phyloP scores from a whole-genome alignment of 2,329 filamentous ascomycete genomes.

The Monosporascus sp. region DNA sequence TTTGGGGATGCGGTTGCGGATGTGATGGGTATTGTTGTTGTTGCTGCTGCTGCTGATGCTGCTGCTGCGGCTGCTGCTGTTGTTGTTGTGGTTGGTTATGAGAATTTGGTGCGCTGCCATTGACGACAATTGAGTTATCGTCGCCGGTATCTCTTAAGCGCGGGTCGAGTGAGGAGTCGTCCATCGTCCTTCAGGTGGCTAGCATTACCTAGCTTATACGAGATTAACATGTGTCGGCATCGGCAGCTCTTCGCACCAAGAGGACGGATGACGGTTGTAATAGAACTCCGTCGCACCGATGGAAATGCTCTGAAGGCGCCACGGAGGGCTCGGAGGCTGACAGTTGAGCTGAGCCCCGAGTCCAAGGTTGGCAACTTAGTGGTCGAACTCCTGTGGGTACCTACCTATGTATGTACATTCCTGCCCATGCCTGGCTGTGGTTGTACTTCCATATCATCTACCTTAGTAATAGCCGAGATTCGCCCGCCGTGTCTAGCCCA shows the following conservation, averaged over 20 bases:
- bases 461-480: too few species aligned
- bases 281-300: background rate
- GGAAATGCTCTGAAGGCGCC: background rate
- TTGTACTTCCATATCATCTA: too few species aligned
- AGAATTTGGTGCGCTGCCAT: conserved; percentile 5
- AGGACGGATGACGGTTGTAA: background rate
- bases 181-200: background rate
- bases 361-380: too few species aligned
- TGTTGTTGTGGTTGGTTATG: conserved; percentile 7
- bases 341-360: too few species aligned
- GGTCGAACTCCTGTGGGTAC: too few species aligned
- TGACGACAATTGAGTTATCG: conserved; percentile 20
- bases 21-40: background rate
- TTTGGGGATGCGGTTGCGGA: background rate
- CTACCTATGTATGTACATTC: too few species aligned
- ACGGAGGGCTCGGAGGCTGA: too few species aligned
- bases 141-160: conserved; percentile 21
- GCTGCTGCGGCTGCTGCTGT: conserved; percentile 1
- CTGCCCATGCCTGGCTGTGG: too few species aligned
- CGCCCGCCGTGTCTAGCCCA: too few species aligned
- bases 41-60: conserved; percentile 2
- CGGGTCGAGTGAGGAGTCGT: conserved; percentile 20
- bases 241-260: background rate
- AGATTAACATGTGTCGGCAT: background rate
- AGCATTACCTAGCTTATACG: background rate